phyloP scores from a whole-genome alignment of 768 basidiomycete genomes.

The Cyclocybe aegerita region DNA sequence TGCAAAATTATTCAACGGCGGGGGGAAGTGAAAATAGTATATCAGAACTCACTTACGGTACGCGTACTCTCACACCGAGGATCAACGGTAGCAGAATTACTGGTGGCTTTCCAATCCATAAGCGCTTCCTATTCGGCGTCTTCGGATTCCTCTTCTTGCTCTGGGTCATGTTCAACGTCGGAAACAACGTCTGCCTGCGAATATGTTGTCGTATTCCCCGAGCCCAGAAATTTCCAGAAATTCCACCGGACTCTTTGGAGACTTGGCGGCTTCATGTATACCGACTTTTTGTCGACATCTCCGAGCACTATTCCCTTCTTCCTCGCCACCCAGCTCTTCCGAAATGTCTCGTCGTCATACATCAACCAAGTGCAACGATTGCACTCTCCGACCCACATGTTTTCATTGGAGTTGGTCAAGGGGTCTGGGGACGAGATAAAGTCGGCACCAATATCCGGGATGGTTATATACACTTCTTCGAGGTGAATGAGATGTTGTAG shows the following conservation, averaged over 20 bases:
- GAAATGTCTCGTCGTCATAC: slow-evolving; percentile 31
- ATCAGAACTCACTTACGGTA: no score
- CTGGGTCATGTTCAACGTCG: not conserved
- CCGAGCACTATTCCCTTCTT: slow-evolving; percentile 22
- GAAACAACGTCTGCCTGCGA: slow-evolving; percentile 2
- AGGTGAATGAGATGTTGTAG: slow-evolving; percentile 23
- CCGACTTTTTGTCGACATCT: not conserved
- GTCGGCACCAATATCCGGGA: slow-evolving; percentile 26
- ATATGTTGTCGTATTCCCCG: not conserved
- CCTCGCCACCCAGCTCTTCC: slow-evolving; percentile 25
- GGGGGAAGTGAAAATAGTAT: no score
- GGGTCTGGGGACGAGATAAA: slow-evolving; percentile 10
- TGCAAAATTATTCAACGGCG: no score
- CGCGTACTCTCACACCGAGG: no score
- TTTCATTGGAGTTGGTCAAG: slow-evolving; percentile 12
- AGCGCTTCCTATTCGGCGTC: not conserved
- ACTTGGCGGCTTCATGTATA: slow-evolving; percentile 8
- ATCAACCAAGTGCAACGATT: slow-evolving; percentile 34
- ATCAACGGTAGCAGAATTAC: no score
- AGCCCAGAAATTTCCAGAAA: slow-evolving; percentile 3
- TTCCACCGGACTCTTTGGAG: slow-evolving; percentile 14
- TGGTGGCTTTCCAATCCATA: no score
- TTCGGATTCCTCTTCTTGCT: not conserved
- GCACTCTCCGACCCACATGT: slow-evolving; percentile 38
- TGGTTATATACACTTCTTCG: slow-evolving; percentile 28